Base-by-base conservation (phyloP, 805 yeast genomes). In the Zygosaccharomyces lentus region DNA sequence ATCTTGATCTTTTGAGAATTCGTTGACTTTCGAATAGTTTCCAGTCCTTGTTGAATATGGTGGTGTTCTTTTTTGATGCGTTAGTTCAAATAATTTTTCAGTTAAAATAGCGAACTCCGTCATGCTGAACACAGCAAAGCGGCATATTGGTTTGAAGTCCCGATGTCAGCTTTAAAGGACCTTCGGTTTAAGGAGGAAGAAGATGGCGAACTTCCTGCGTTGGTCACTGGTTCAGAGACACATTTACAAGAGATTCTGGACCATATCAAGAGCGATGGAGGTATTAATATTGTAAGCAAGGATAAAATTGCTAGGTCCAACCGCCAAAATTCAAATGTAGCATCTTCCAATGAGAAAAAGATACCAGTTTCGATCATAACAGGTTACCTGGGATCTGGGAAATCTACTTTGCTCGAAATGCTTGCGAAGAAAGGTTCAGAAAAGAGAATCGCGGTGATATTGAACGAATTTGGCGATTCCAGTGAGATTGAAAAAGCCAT, bases 331-430 rank as follows among this genome's bases (percentile, higher is more conserved):
- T 50, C 49, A 6, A 50, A 43, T 9, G 39, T 34, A 3, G 30
- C 23, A 3, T n/a, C 23, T 16, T 48, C 30, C 5, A 19, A 12
- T 19, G 25, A 30, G 9, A 27, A 26, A 15, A 82, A 80, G 61
- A 90, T 90, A 4, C 99, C 99, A 1, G 80, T 93, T 13, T 88
- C 97, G 0, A 87, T 93, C 12, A 81, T 93, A 31, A 91, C 99
- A 0, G 99, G 99, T 2, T 93, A 90, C 61, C 68, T 93, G 32
- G 99, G 99, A 1, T 84, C 96, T 9, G 99, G 99, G 1, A 93
- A 93, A 59, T 84, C 93, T 0, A 91, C 98, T 0, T 66, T 93
- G 38, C 71, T 93, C 23, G 87, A 87, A 43, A 73, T 75, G 47
- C 78, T 93, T 13, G 88, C 96, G 1, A 68, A 75, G 46, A 77